Evolutionary conservation across 495 filamentous ascomycete species (phyloP), one percentile per base, ranked within the genome.

Genomic region (Aspergillus heteromorphus): DNA sequence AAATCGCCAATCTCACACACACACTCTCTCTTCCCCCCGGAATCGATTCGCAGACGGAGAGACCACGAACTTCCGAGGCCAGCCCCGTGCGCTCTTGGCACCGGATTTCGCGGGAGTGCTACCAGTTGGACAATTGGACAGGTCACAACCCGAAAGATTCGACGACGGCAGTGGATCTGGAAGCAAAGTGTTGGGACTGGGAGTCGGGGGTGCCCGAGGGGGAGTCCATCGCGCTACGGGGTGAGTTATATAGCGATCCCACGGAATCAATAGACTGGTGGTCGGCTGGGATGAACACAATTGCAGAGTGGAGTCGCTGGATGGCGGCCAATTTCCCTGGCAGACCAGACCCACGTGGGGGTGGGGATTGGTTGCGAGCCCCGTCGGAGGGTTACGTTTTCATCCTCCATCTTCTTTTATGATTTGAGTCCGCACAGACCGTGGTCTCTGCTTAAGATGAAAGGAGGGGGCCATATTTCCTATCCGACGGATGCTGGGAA

Each of bases 281-380:
- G 13, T 13, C 11, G 34, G 34, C n/a, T 48, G 45, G 45, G 29
- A 31, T 31, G 23, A 27, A 27, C 23, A 3, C 38, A 34, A 11
- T 17, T n/a, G 11, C 16, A 18, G 36, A 41, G 49, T 50, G 30
- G 34, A 36, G 30, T 14, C 13, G 20, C 27, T 21, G 34, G 16
- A 36, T 48, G 43, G 43, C 43, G 21, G 38, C 41, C 49, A 61
- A 61, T 61, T 61, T 60, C 58, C 54, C 47, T 57, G 58, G 49
- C 54, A 47, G 50, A 53, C 45, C 45, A 48, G 58, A 57, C 58
- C 58, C 58, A 61, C 54, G 58, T 61, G 58, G 58, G 58, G 58
- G 51, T 61, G 54, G 58, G 47, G 58, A 61, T 57, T 61, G 58
- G 58, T 23, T 45, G 34, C 13, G 34, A n/a, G 34, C 34, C 34